Conservation (phyloP, 2,329 filamentous ascomycete species). For the Trichothecium roseum region DNA sequence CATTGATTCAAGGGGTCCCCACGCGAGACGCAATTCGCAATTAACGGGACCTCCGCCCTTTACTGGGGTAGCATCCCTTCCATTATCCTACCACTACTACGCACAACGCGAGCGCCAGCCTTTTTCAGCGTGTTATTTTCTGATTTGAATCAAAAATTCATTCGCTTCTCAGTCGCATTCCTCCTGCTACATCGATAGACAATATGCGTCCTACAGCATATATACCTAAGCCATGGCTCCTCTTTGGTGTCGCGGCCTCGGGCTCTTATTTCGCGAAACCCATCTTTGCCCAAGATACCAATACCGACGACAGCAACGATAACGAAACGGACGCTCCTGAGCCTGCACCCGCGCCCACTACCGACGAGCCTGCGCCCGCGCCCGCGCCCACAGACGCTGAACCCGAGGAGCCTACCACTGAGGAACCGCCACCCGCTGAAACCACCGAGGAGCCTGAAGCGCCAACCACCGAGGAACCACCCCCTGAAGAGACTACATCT, state of each 20-base stretch:
- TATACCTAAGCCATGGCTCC: slow-evolving; percentile 11
- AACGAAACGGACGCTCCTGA: slow-evolving; percentile 2
- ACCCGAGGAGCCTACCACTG: background rate
- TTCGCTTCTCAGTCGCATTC: too few species aligned
- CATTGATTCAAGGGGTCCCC: too few species aligned
- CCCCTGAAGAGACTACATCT: slow-evolving; percentile 1
- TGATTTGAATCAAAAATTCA: too few species aligned
- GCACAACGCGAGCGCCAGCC: too few species aligned
- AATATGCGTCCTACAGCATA: slow-evolving; percentile 7
- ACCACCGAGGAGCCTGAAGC: slow-evolving; percentile 4
- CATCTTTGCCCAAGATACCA: slow-evolving; percentile 20
- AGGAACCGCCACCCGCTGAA: slow-evolving; percentile 3
- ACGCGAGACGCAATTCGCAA: too few species aligned
- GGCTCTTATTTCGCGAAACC: slow-evolving; percentile 16
- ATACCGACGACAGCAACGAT: slow-evolving; percentile 9
- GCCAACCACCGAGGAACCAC: slow-evolving; percentile 5
- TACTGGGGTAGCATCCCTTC: too few species aligned
- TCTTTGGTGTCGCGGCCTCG: slow-evolving; percentile 14
- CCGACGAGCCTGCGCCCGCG: slow-evolving; percentile 3
- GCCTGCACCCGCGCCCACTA: background rate
- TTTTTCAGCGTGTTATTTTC: too few species aligned
- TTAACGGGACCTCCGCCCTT: too few species aligned
- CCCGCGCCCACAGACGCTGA: background rate
- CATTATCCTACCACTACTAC: too few species aligned
- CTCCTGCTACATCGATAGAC: too few species aligned